Conservation (phyloP, 2,329 filamentous ascomycete species). For the Beauveria sp. region DNA sequence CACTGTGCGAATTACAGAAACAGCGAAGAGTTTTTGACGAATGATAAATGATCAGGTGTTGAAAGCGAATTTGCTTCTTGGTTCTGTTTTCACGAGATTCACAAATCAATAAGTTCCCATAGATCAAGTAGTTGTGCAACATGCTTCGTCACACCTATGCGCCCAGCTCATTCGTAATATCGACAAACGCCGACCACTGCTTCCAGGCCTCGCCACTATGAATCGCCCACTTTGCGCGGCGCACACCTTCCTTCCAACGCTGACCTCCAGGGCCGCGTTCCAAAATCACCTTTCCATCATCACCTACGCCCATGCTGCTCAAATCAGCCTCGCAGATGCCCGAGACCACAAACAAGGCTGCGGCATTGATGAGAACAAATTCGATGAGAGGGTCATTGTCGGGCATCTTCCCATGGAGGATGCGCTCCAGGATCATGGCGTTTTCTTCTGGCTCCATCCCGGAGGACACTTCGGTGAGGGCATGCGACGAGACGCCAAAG, state of each 20-base stretch:
- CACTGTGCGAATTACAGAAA: not conserved
- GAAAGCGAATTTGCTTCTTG: not conserved
- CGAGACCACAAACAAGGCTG: conserved; percentile 75
- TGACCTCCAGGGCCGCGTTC: conserved; percentile 80
- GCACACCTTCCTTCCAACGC: conserved; percentile 90
- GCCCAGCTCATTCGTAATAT: conserved; percentile 59
- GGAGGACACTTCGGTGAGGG: conserved; percentile 69
- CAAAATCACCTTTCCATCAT: conserved; percentile 71
- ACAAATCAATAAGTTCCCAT: not conserved
- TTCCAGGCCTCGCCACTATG: conserved; percentile 78
- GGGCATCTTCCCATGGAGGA: conserved; percentile 65
- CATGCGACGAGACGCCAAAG: conserved; percentile 72
- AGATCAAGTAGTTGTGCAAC: not conserved
- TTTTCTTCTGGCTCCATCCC: conserved; percentile 84
- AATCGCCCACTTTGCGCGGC: conserved; percentile 81
- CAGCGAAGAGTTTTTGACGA: too few species aligned
- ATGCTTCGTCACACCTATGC: not conserved
- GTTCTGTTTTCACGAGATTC: not conserved
- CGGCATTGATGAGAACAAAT: conserved; percentile 92
- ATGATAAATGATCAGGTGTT: not conserved
- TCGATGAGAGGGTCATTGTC: conserved; percentile 78
- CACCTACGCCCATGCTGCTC: conserved; percentile 70
- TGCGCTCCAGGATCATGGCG: conserved; percentile 69
- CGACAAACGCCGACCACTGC: conserved; percentile 76
- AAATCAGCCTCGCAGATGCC: conserved; percentile 79